Evolutionary conservation across 2,329 filamentous ascomycete genomes (phyloP).

Genomic region (Apiospora marii): DNA sequence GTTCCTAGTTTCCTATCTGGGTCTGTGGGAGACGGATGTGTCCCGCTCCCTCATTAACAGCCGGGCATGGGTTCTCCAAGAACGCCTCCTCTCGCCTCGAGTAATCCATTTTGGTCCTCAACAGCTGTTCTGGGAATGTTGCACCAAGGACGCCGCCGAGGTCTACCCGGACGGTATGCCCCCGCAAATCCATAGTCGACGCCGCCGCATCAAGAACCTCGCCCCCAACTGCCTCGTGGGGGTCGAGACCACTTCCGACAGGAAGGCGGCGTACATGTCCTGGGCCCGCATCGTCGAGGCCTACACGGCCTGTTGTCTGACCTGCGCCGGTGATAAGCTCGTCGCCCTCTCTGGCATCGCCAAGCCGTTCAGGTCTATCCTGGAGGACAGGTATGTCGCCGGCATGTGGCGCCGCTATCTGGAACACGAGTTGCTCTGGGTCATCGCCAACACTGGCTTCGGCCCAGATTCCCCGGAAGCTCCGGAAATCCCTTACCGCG

Average conservation of each 20-base stretch:
- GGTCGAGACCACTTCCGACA: background rate
- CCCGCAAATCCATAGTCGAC: background rate
- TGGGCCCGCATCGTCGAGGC: background rate
- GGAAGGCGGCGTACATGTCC: background rate
- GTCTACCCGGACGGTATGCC: background rate
- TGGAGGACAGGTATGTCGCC: background rate
- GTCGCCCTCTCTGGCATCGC: background rate
- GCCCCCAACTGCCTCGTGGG: background rate
- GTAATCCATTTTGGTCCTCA: background rate
- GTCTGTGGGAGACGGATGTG: background rate
- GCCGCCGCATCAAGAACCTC: background rate
- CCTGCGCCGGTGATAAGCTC: background rate
- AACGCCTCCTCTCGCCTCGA: background rate
- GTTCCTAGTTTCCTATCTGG: background rate
- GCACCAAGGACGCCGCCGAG: background rate
- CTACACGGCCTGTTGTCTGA: background rate
- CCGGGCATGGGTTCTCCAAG: background rate
- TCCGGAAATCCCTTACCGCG: background rate
- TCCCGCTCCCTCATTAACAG: background rate
- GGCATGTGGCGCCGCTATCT: background rate
- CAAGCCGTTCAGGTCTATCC: background rate
- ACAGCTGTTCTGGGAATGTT: constrained; percentile 10
- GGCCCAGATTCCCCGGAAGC: background rate
- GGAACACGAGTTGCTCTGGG: background rate
- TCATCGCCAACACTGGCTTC: rapidly evolving